A percentile compares a stretch with the other conserved stretches of the same genome.
phyloP scores from a whole-genome alignment of 2,329 filamentous ascomycete genomes.

The Bisporella sp. region DNA sequence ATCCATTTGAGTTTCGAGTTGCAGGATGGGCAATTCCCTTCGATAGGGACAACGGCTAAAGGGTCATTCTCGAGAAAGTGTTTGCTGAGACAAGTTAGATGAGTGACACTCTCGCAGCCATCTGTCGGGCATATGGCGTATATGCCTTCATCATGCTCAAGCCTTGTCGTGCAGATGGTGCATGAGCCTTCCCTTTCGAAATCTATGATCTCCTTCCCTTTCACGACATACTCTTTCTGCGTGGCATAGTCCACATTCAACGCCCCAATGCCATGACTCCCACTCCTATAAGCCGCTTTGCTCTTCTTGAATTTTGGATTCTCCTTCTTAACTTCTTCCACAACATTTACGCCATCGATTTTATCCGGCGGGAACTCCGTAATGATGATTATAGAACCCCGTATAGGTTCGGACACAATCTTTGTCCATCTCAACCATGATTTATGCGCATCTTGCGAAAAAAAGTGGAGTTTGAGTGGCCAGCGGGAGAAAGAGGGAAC shows the following conservation, averaged over 20 bases:
- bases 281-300: slow-evolving; percentile 38
- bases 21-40: slow-evolving; percentile 68
- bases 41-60: slow-evolving; percentile 47
- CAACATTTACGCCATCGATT: not conserved
- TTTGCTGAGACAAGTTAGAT: slow-evolving; percentile 52
- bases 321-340: not conserved
- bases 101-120: slow-evolving; percentile 49
- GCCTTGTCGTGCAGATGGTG: slow-evolving; percentile 40
- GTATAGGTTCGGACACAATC: slow-evolving; percentile 24
- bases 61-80: slow-evolving; percentile 38
- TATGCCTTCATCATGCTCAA: slow-evolving; percentile 43
- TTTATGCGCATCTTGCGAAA: slow-evolving; percentile 59
- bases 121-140: slow-evolving; percentile 49
- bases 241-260: slow-evolving; percentile 49
- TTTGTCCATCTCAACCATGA: slow-evolving; percentile 59
- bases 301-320: slow-evolving; percentile 6
- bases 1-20: slow-evolving; percentile 57
- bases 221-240: slow-evolving; percentile 47
- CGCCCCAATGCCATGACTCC: slow-evolving; percentile 44
- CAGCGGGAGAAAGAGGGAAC: slow-evolving; percentile 75
- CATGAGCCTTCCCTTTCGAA: slow-evolving; percentile 52
- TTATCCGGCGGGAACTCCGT: slow-evolving; percentile 16
- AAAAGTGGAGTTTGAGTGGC: slow-evolving; percentile 79
- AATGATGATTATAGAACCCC: slow-evolving; percentile 16
- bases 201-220: slow-evolving; percentile 44